Evolutionary conservation across 2,329 filamentous ascomycete genomes (phyloP).

Genomic region (Colletotrichum sp.): DNA sequence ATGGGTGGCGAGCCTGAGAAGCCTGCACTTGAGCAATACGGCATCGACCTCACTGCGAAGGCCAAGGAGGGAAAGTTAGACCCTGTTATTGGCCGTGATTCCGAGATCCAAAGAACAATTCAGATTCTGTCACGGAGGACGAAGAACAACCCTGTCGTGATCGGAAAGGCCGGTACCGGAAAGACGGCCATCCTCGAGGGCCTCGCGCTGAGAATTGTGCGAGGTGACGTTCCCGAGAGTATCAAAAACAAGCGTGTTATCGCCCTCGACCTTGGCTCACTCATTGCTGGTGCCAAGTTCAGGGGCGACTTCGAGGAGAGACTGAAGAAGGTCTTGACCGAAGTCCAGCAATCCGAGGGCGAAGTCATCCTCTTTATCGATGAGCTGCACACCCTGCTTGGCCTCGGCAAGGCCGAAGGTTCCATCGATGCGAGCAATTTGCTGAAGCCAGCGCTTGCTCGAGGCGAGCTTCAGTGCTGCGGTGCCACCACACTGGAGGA

Average conservation of each 20-base stretch:
- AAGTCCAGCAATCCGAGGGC: constrained; percentile 88
- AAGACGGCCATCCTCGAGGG: constrained; percentile 96
- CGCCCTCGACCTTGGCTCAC: constrained; percentile 83
- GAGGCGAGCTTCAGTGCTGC: constrained; percentile 93
- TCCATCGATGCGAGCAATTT: constrained; percentile 97
- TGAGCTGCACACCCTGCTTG: constrained; percentile 89
- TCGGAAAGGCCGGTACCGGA: constrained; percentile 87
- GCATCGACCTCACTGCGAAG: constrained; percentile 84
- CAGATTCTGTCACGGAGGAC: constrained; percentile 91
- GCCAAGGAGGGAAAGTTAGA: constrained; percentile 91
- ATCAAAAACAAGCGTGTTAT: constrained; percentile 94
- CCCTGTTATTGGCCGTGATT: constrained; percentile 91
- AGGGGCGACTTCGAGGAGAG: constrained; percentile 96
- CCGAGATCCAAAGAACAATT: constrained; percentile 92
- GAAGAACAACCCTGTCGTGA: constrained; percentile 96
- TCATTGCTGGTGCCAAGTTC: constrained; percentile 96
- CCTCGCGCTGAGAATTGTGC: constrained; percentile 85
- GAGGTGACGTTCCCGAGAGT: constrained; percentile 92
- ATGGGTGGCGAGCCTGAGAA: constrained; percentile 78
- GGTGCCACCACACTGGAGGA: constrained; percentile 93
- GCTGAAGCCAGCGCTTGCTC: constrained; percentile 89
- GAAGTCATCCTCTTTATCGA: constrained; percentile 95
- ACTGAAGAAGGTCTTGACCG: constrained; percentile 86
- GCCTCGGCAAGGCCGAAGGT: constrained; percentile 92
- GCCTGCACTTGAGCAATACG: constrained; percentile 87